phyloP scores from a whole-genome alignment of 164 flowering plant species.

The Umbellularia californica region DNA sequence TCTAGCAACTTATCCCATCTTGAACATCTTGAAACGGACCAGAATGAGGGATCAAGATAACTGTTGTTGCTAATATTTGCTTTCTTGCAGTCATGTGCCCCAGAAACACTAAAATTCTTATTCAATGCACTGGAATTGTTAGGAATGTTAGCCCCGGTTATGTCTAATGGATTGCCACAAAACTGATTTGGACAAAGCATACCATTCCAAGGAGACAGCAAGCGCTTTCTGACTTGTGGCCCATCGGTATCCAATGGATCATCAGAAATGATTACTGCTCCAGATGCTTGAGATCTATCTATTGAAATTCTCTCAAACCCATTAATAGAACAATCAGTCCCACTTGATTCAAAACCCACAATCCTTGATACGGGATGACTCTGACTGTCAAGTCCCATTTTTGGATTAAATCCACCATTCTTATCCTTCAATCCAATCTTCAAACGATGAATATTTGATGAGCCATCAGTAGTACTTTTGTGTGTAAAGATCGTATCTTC shows the following conservation, averaged over 20 bases:
- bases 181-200: constrained; percentile 38
- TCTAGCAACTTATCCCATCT: constrained; percentile 22
- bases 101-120: constrained; percentile 8
- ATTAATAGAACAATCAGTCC: constrained; percentile 19
- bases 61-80: constrained; percentile 39
- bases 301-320: constrained; percentile 17
- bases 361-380: constrained; percentile 53
- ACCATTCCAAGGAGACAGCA: constrained; percentile 60
- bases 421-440: constrained; percentile 28
- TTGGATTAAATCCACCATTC: constrained; percentile 26
- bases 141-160: constrained; percentile 20
- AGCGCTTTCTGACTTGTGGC: constrained; percentile 51
- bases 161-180: constrained; percentile 45
- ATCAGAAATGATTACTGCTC: constrained; percentile 9
- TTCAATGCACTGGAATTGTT: constrained; percentile 8
- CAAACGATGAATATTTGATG: constrained; percentile 26
- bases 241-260: constrained; percentile 36
- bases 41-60: constrained; percentile 6
- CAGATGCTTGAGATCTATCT: constrained; percentile 16
- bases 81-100: constrained; percentile 51
- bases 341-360: constrained; percentile 58
- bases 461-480: constrained; percentile 22
- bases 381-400: constrained; percentile 30
- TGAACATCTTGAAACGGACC: constrained; percentile 29
- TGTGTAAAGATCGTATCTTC: constrained; percentile 20